Percentiles rank a stretch among this genome's conserved stretches.
Evolutionary conservation across 1,284 basidiomycete species (phyloP).

Genomic region (Phylloporus sp.): DNA sequence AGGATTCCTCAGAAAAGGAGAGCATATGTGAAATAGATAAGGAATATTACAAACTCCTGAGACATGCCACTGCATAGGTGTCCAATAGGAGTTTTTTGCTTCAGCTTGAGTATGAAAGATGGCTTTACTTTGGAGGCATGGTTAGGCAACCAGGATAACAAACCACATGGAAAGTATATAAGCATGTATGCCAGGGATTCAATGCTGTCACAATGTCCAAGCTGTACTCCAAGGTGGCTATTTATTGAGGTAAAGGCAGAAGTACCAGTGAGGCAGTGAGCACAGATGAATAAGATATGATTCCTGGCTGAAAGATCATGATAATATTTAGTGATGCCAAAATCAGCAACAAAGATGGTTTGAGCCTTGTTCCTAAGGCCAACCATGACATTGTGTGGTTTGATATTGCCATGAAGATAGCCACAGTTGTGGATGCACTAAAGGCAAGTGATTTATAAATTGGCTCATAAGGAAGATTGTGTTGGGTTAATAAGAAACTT

Average conservation of each 20-base stretch:
- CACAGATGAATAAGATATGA: too few species aligned
- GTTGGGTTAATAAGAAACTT: neutral
- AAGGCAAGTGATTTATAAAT: neutral
- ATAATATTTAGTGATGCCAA: neutral
- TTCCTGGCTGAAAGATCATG: neutral
- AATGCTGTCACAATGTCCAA: neutral
- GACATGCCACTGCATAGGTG: neutral
- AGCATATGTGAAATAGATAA: neutral
- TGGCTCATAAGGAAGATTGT: neutral
- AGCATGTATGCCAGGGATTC: neutral
- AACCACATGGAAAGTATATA: neutral
- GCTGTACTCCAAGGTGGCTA: neutral
- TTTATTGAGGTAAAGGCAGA: neutral
- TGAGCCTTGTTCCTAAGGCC: neutral
- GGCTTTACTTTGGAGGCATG: too few species aligned
- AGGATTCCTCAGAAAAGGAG: neutral
- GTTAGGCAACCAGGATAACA: neutral
- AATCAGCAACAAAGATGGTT: neutral
- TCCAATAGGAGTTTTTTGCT: neutral
- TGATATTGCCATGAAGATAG: neutral
- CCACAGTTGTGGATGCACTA: neutral
- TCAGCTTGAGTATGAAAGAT: neutral
- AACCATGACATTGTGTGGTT: neutral
- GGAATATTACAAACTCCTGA: neutral
- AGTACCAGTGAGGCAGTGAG: neutral